These are phyloP conservation scores for Ceratocystis destructans DNA, from an alignment of 2,329 filamentous ascomycete species.

Conservation along the genomic window DNA sequence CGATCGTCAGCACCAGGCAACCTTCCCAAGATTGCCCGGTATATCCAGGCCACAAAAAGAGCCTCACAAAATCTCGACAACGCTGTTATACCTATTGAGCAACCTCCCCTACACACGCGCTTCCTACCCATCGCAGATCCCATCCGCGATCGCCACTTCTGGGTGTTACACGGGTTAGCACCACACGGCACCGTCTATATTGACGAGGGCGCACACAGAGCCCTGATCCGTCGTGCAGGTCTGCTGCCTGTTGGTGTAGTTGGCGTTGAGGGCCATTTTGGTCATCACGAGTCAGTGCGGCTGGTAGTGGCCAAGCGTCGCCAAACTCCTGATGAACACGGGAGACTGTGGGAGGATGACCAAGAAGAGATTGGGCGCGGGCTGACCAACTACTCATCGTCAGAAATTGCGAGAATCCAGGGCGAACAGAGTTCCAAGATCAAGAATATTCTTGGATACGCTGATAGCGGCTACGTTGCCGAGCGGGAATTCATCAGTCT, in stretches of 20 bases:
- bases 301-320: slow-evolving; percentile 62
- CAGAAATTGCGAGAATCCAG: slow-evolving; percentile 72
- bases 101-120: slow-evolving; percentile 69
- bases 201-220: slow-evolving; percentile 73
- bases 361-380: slow-evolving; percentile 71
- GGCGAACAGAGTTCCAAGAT: slow-evolving; percentile 77
- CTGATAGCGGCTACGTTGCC: slow-evolving; percentile 88
- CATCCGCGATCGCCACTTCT: slow-evolving; percentile 89
- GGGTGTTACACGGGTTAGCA: slow-evolving; percentile 82
- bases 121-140: slow-evolving; percentile 76
- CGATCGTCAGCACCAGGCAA: slow-evolving; percentile 88
- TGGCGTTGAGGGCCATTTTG: slow-evolving; percentile 76
- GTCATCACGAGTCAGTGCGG: slow-evolving; percentile 82
- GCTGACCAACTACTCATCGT: slow-evolving; percentile 81
- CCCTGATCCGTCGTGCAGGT: slow-evolving; percentile 69
- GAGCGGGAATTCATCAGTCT: slow-evolving; percentile 78
- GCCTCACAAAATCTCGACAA: slow-evolving; percentile 22
- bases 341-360: slow-evolving; percentile 36
- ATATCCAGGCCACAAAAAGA: slow-evolving; percentile 48
- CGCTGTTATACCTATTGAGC: slow-evolving; percentile 22
- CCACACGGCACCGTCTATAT: slow-evolving; percentile 89
- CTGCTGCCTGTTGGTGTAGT: slow-evolving; percentile 84
- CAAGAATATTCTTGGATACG: slow-evolving; percentile 66
- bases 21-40: slow-evolving; percentile 70
- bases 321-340: slow-evolving; percentile 29